Evolutionary conservation across 2,329 filamentous ascomycete genomes (phyloP), one percentile per base, ranked within the genome.

Genomic region (Neocatenulostroma microsporum): DNA sequence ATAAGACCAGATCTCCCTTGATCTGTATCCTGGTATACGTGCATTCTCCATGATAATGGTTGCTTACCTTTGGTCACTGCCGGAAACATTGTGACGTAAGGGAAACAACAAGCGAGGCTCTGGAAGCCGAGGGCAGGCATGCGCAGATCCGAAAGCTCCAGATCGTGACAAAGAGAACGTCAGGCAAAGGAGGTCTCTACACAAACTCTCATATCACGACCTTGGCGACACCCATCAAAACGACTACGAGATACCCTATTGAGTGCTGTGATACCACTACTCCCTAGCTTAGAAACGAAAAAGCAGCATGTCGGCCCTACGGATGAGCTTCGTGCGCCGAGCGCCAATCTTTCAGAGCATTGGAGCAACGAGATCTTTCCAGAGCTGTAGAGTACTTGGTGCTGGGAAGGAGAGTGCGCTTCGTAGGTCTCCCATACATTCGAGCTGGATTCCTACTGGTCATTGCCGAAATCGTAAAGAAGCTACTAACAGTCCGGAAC

Each of bases 331-430:
- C 39, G 40, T 46, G 38, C 45, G 54, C 36, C 56, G 44, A 35
- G 41, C 47, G 26, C 53, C 46, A 48, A 50, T 45, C 39, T 49
- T 29, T 56, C 54, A 34, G 34, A 54, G 46, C 36, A 45, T 38
- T 46, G 50, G 25, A 13, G 47, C 34, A 25, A 32, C 31, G 32
- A 49, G 55, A 31, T 59, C 45, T 21, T 63, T 67, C 48, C 58
- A 56, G 44, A 62, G 61, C 25, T 58, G 56, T 40, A 51, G 57
- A n/a, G 31, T 43, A 5, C 48, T 61, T 24, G 38, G 45, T 34
- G 59, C 57, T 17, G 63, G 63, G 40, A 69, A 70, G 55, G 67
- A 70, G 50, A 54, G 56, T 25, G 52, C 56, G 37, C 57, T 67
- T 23, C 56, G 67, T 70, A 64, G 26, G 65, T 49, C 13, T 5